phyloP scores from a whole-genome alignment of 2,329 filamentous ascomycete species.

The Elsinoe arachidis region DNA sequence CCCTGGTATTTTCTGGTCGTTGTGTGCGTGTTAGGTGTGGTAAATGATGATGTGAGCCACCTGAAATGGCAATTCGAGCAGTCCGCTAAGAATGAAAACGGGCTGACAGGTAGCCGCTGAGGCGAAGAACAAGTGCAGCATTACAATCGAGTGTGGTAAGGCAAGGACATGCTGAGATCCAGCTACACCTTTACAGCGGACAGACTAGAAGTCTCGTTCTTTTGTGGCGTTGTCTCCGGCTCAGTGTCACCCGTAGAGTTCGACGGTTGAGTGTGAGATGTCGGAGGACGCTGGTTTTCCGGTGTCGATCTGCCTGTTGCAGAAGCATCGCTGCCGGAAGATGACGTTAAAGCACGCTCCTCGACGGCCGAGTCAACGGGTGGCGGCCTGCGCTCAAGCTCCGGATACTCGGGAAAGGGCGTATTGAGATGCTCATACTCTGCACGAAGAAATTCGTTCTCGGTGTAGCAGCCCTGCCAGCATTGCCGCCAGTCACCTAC shows the following conservation, averaged over 20 bases:
- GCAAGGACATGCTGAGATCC: background rate
- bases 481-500: slow-evolving; percentile 94
- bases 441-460: slow-evolving; percentile 67
- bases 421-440: slow-evolving; percentile 42
- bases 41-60: background rate
- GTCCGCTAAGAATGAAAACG: background rate
- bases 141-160: no score
- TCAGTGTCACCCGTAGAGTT: slow-evolving; percentile 14
- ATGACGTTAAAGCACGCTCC: slow-evolving; percentile 54
- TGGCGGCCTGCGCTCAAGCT: slow-evolving; percentile 43
- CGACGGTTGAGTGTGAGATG: slow-evolving; percentile 14
- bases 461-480: slow-evolving; percentile 92
- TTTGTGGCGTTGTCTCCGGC: background rate
- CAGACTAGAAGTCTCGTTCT: background rate
- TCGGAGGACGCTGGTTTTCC: slow-evolving; percentile 15
- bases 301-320: slow-evolving; percentile 21
- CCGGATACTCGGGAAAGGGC: slow-evolving; percentile 45
- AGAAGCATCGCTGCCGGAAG: slow-evolving; percentile 53
- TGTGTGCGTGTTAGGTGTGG: background rate
- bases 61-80: no score
- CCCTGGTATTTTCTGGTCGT: background rate
- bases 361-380: slow-evolving; percentile 27
- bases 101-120: no score
- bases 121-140: no score
- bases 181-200: background rate